Evolutionary conservation across 2,329 filamentous ascomycete genomes (phyloP), one percentile per base, ranked within the genome.

Genomic region (Boeremia lycopersici): DNA sequence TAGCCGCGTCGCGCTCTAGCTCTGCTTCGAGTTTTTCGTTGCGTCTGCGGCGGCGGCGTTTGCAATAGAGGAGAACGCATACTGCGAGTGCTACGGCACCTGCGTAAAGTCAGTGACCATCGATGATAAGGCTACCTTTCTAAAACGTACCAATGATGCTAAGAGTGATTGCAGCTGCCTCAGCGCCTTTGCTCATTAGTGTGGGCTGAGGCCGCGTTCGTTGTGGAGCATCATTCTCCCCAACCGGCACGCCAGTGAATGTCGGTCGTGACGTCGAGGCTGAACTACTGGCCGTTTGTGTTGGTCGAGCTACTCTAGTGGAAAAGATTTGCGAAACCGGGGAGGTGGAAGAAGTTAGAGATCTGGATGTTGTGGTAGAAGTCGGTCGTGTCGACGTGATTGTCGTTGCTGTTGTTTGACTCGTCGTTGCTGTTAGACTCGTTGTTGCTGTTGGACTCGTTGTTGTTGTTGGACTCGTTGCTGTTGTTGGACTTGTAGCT

Each of bases 101-200:
- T 73, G 44, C 12, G 11, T 12, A 7, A 28, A 3, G 19, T 57
- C 41, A 56, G 36, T 39, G 17, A 56, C 30, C 60, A 42, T 8
- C 15, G 3, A 23, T 28, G 3, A 11, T 4, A 12, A 11, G 1
- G 30, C 2, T 13, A 19, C 12, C 13, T 8, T 17, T n/a, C 6
- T 1, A 26, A 33, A 33, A 62, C 56, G 6, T 44, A 73, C 71
- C 70, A n/a, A 74, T 56, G 17, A 74, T 59, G 15, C 67, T 62
- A 4, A 71, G 41, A 4, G 72, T 68, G 12, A 72, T 69, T n/a
- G 71, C 60, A 25, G 71, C 69, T 15, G 65, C 64, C 56, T 69
- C 66, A 9, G 66, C 70, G 23, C 64, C 65, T 38, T 64, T 69
- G 26, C 64, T 65, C 54, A 74, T 68, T 23, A 57, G 52, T 3